These are phyloP conservation scores for Trichosporon ovoides DNA, from an alignment of 1,284 basidiomycete species.

Conservation along the genomic window DNA sequence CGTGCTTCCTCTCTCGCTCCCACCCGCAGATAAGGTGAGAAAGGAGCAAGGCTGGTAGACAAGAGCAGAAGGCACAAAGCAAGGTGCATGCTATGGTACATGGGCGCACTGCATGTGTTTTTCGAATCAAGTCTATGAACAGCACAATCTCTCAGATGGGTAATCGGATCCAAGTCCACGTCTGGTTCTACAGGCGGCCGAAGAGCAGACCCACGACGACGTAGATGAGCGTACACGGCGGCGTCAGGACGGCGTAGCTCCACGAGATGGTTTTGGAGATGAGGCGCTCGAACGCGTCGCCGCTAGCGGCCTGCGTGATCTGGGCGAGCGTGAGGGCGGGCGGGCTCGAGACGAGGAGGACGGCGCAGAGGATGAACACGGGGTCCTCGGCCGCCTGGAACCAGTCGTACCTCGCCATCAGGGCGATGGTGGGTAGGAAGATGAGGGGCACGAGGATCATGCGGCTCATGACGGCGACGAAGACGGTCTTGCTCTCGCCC, in stretches of 20 bases:
- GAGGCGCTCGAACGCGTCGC: constrained; percentile 83
- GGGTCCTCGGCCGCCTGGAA: constrained; percentile 53
- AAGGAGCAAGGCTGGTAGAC: no score
- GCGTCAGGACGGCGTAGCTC: constrained; percentile 60
- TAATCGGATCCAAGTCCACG: no score
- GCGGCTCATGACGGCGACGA: constrained; percentile 63
- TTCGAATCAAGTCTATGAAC: neutral
- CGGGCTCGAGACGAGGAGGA: constrained; percentile 61
- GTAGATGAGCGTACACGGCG: constrained; percentile 69
- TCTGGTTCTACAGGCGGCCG: constrained; percentile 41
- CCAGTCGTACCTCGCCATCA: constrained; percentile 59
- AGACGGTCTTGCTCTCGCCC: constrained; percentile 75
- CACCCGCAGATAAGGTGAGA: no score
- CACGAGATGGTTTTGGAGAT: constrained; percentile 57
- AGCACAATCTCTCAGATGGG: no score
- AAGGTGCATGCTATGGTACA: no score
- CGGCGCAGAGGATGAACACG: constrained; percentile 56
- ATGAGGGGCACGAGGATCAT: constrained; percentile 82
- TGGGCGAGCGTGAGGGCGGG: constrained; percentile 53
- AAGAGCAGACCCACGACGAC: constrained; percentile 64
- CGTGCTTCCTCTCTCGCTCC: no score
- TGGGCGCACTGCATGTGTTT: no score
- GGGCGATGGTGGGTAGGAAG: constrained; percentile 66
- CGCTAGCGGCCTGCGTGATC: constrained; percentile 80
- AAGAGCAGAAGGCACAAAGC: no score